Percentiles rank a stretch among this genome's conserved stretches.
These are phyloP conservation scores for Anthoceros angustus DNA, from an alignment of 225 moss, liverwort and hornwort genomes.

Conservation along the genomic window DNA sequence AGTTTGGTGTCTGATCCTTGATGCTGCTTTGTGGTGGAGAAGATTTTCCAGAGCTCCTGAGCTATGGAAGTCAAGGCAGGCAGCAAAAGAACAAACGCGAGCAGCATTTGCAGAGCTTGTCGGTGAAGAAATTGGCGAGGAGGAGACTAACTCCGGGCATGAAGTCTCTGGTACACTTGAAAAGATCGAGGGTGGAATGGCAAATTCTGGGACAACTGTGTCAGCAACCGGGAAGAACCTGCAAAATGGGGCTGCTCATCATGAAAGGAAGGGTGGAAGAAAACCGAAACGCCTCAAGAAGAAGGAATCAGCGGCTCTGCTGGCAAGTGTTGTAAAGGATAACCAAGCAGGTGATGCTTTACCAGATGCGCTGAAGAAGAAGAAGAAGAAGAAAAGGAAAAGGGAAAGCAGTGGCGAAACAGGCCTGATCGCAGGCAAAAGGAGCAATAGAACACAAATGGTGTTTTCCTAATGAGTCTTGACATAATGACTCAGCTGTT, in stretches of 20 bases:
- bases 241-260: no score
- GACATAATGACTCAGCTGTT: not conserved
- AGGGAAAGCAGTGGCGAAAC: not conserved
- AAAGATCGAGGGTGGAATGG: no score
- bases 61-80: conserved; percentile 79
- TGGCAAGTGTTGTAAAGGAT: no score
- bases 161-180: no score
- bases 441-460: not conserved
- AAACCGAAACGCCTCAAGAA: no score
- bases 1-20: not conserved
- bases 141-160: no score
- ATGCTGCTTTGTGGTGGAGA: not conserved
- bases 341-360: not conserved
- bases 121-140: conserved; percentile 15
- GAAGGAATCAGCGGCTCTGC: no score
- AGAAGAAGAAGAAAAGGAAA: not conserved
- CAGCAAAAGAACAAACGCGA: conserved; percentile 57
- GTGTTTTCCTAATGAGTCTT: not conserved
- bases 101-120: conserved; percentile 42
- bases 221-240: no score
- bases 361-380: not conserved
- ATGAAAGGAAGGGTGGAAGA: no score
- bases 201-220: no score
- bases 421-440: not conserved
- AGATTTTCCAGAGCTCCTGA: conserved; percentile 78